Percentiles rank a stretch among this genome's conserved stretches.
phyloP scores from a whole-genome alignment of 768 basidiomycete species.

The Boletus sp. region DNA sequence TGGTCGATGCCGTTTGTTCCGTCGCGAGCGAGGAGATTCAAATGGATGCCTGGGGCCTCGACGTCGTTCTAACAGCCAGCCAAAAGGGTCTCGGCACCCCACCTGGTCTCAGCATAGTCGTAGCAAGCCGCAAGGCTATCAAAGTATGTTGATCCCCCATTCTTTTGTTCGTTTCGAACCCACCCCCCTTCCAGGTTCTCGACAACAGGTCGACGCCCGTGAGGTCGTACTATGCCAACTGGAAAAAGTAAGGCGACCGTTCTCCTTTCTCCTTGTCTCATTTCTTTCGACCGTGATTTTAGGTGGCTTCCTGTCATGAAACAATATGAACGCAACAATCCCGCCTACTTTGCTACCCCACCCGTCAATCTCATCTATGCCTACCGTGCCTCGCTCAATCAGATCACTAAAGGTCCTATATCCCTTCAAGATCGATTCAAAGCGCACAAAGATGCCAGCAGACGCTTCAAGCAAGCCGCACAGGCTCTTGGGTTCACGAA shows the following conservation, averaged over 20 bases:
- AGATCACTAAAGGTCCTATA: slow-evolving; percentile 59
- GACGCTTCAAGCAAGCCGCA: slow-evolving; percentile 66
- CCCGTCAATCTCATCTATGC: slow-evolving; percentile 95
- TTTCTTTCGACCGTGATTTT: not conserved
- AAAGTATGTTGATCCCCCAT: slow-evolving; percentile 36
- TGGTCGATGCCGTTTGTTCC: slow-evolving; percentile 93
- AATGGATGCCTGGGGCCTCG: slow-evolving; percentile 91
- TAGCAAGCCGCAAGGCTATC: slow-evolving; percentile 78
- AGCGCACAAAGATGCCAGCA: slow-evolving; percentile 66
- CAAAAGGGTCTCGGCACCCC: slow-evolving; percentile 94
- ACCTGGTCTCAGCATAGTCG: slow-evolving; percentile 85
- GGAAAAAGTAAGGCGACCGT: slow-evolving; percentile 61
- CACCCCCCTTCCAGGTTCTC: not conserved
- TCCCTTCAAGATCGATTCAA: slow-evolving; percentile 77
- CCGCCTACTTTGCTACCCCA: slow-evolving; percentile 93
- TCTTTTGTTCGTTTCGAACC: not conserved
- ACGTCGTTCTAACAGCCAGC: slow-evolving; percentile 80
- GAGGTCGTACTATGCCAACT: slow-evolving; percentile 81
- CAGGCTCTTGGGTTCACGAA: slow-evolving; percentile 67
- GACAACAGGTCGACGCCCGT: slow-evolving; percentile 44
- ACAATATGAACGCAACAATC: slow-evolving; percentile 76
- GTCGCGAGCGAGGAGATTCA: slow-evolving; percentile 94
- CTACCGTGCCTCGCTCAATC: slow-evolving; percentile 73
- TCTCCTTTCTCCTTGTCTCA: not conserved
- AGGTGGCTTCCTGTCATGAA: slow-evolving; percentile 95